Evolutionary conservation across 768 basidiomycete species (phyloP).

Genomic region (Leccinum arenicola): DNA sequence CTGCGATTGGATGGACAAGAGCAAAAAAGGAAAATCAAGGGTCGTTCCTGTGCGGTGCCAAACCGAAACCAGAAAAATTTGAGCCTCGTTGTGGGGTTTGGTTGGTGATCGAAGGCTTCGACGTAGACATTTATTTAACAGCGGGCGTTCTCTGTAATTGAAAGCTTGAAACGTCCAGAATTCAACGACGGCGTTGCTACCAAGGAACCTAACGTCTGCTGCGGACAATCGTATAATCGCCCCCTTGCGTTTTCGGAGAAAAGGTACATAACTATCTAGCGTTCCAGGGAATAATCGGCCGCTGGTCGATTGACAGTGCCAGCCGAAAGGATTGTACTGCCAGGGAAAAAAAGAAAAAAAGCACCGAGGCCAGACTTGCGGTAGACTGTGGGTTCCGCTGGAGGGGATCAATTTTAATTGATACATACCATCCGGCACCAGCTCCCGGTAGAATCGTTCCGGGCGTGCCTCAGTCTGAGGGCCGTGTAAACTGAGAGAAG

Average conservation of each 20-base stretch:
- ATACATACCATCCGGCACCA: background rate
- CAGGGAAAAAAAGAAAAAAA: background rate
- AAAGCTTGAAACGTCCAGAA: slow-evolving; percentile 17
- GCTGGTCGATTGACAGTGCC: slow-evolving; percentile 12
- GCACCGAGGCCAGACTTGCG: slow-evolving; percentile 6
- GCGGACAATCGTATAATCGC: slow-evolving; percentile 7
- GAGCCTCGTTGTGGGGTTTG: slow-evolving; percentile 6
- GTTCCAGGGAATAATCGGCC: slow-evolving; percentile 3
- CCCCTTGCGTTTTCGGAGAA: background rate
- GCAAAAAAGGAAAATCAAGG: slow-evolving; percentile 11
- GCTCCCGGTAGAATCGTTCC: slow-evolving; percentile 13
- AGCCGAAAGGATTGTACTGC: slow-evolving; percentile 11
- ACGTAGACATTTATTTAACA: background rate
- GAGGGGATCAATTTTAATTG: slow-evolving; percentile 8
- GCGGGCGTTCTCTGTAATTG: background rate
- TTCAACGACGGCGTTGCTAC: slow-evolving; percentile 1
- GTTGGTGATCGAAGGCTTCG: slow-evolving; percentile 9
- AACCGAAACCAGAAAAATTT: background rate
- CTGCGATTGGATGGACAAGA: slow-evolving; percentile 5
- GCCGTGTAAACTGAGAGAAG: slow-evolving; percentile 8
- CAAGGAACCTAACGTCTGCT: slow-evolving; percentile 2
- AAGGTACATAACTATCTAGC: slow-evolving; percentile 4
- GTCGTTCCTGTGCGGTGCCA: slow-evolving; percentile 3
- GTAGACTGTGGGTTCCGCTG: slow-evolving; percentile 4
- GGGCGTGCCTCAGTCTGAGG: slow-evolving; percentile 1